Base-by-base conservation (phyloP, 2,329 filamentous ascomycete species). In the Pseudopithomyces chartarum region DNA sequence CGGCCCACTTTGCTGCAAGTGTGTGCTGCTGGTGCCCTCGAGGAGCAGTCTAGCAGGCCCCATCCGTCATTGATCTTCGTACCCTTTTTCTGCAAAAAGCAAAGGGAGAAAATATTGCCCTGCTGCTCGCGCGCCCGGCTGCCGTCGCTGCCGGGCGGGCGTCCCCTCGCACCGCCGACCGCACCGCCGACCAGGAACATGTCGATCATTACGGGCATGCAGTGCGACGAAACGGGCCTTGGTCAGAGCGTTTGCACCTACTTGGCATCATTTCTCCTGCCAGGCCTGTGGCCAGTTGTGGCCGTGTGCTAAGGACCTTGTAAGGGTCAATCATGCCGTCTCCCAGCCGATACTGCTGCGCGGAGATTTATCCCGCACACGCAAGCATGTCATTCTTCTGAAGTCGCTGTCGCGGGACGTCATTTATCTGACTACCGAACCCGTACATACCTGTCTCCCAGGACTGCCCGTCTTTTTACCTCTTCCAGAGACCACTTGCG, bases 271-370 rank as follows among this genome's bases (percentile, higher is more conserved):
- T 51, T 22, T 42, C 55, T 54, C 54, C 36, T 43, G 52, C 45
- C 29, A 40, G 20, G 54, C 46, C 51, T 47, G 34, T 26, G n/a
- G n/a, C n/a, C n/a, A n/a, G n/a, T n/a, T n/a, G n/a, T n/a, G n/a
- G n/a, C n/a, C n/a, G n/a, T n/a, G n/a, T n/a, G n/a, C n/a, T n/a
- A n/a, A n/a, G n/a, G n/a, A n/a, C n/a, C n/a, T n/a, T n/a, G n/a
- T n/a, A n/a, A n/a, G n/a, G n/a, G n/a, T 13, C 49, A 33, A 55
- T 62, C 57, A 62, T 62, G 57, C 60, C 56, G 58, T 60, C 60
- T 58, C 59, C 56, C 55, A 49, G 39, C 39, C 17, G 51, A 19
- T 26, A 19, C 26, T 29, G 26, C 29, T 38, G 32, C 20, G 47
- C 47, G 47, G 47, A 50, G 47, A 50, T 50, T 50, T 50, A 29